Evolutionary conservation across 441 rosid genomes (phyloP), one percentile per base, ranked within the genome.

Genomic region (Corymbia calophylla): DNA sequence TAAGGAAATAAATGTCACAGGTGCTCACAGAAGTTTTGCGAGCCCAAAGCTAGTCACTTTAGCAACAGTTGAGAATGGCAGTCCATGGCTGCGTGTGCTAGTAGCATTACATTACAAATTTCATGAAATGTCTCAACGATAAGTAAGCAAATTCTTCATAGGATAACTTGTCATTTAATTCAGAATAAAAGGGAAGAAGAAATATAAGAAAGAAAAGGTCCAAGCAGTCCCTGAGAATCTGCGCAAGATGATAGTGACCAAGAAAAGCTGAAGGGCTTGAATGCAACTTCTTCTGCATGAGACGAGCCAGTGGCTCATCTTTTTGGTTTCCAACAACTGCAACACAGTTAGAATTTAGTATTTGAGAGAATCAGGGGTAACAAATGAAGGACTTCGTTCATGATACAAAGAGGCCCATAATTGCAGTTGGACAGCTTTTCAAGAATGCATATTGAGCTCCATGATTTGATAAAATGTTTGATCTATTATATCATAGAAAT

Each of bases 351-450:
- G 49, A 21, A 39, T 39, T 39, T 29, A 39, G 82, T 73, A 44
- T 9, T 21, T 13, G 2, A 73, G 6, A 73, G 82, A 73, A 39
- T 44, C 29, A 21, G 9, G 49, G 17, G 2, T 0, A 39, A 39
- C 29, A 0, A 4, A 39, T 21, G 4, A 3, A 39, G 82, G n/a
- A 39, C 82, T 39, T 11, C 51, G 5, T 6, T 73, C 49, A 39
- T 73, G 82, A 21, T 39, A 73, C 29, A 1, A 0, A 73, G 82
- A 2, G 82, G 82, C 82, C 11, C 9, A 73, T 0, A 73, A 15
- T 0, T 73, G 0, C 29, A 21, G 0, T 39, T 39, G 82, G 49
- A 73, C 0, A 19, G 80, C 0, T 32, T 68, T 32, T 17, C 23
- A 66, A 66, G 77, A 31, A 66, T 0, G 44, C 27, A 21, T 35